A percentile compares a stretch with the other conserved stretches of the same genome.
These are phyloP conservation scores for Aplosporella prunicola DNA, from an alignment of 2,329 filamentous ascomycete genomes.

Conservation along the genomic window DNA sequence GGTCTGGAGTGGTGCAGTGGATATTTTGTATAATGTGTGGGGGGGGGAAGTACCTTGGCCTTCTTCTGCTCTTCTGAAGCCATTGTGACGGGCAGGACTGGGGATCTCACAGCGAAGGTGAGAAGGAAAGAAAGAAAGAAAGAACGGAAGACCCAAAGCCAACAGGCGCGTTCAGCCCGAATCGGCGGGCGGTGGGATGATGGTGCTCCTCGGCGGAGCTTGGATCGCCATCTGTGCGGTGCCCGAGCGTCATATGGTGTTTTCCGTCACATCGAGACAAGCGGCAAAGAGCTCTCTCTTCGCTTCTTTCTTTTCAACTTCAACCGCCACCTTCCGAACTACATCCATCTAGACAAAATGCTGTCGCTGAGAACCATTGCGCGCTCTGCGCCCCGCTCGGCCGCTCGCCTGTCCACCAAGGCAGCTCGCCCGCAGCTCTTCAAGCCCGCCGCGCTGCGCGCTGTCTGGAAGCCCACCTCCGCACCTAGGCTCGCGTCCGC, in stretches of 20 bases:
- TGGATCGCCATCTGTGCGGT: too few relatives aligned
- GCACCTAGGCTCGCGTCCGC: slow-evolving; percentile 26
- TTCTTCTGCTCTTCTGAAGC: slow-evolving; percentile 12
- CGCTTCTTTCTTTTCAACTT: slow-evolving; percentile 3
- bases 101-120: neutral
- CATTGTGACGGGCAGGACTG: slow-evolving; percentile 2
- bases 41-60: slow-evolving; percentile 7
- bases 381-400: slow-evolving; percentile 35
- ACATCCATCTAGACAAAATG: slow-evolving; percentile 25
- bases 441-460: slow-evolving; percentile 24
- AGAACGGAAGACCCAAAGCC: too few relatives aligned
- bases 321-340: slow-evolving; percentile 5
- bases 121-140: too few relatives aligned
- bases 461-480: slow-evolving; percentile 24
- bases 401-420: slow-evolving; percentile 32
- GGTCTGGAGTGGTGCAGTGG: neutral
- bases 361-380: slow-evolving; percentile 36
- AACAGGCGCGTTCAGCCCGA: too few relatives aligned
- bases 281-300: neutral
- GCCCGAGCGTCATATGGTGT: neutral
- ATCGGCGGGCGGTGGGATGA: neutral
- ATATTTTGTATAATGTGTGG: neutral
- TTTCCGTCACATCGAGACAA: neutral
- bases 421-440: slow-evolving; percentile 24
- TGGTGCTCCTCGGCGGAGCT: too few relatives aligned